Conservation (phyloP, 352 stramenopile species). For the Pythium myriotylum region DNA sequence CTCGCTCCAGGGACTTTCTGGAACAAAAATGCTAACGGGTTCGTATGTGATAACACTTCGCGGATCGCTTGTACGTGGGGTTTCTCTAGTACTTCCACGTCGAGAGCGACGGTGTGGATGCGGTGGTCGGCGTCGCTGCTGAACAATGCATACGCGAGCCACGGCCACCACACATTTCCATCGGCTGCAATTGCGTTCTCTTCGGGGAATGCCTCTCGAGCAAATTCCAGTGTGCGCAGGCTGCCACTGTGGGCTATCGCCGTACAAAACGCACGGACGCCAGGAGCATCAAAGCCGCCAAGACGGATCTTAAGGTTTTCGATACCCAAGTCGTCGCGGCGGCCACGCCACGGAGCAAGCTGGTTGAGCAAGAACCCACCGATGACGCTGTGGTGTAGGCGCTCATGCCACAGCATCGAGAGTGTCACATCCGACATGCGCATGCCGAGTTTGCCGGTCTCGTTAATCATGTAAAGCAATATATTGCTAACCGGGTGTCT, state of each 20-base stretch:
- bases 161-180: slow-evolving; percentile 20
- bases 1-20: background rate
- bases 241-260: slow-evolving; percentile 20
- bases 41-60: slow-evolving; percentile 8
- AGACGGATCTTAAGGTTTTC: slow-evolving; percentile 2
- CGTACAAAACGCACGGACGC: slow-evolving; percentile 18
- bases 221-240: slow-evolving; percentile 9
- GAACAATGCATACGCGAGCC: slow-evolving; percentile 23
- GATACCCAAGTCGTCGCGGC: slow-evolving; percentile 13
- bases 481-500: slow-evolving; percentile 16
- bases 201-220: background rate
- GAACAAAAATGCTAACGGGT: slow-evolving; percentile 19
- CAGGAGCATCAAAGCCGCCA: slow-evolving; percentile 16
- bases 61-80: slow-evolving; percentile 8
- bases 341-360: slow-evolving; percentile 21
- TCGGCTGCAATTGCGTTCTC: slow-evolving; percentile 7
- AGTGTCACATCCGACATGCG: slow-evolving; percentile 13
- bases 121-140: slow-evolving; percentile 17
- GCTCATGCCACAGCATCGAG: slow-evolving; percentile 7
- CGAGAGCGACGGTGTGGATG: slow-evolving; percentile 8
- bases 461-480: slow-evolving; percentile 21
- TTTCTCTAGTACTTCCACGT: background rate
- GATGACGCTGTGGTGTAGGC: slow-evolving; percentile 24
- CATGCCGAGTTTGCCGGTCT: slow-evolving; percentile 18
- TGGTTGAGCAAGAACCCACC: slow-evolving; percentile 22